A percentile compares a stretch with the other conserved stretches of the same genome.
phyloP scores from a whole-genome alignment of 2,329 filamentous ascomycete genomes.

The Scedosporium aurantiacum region DNA sequence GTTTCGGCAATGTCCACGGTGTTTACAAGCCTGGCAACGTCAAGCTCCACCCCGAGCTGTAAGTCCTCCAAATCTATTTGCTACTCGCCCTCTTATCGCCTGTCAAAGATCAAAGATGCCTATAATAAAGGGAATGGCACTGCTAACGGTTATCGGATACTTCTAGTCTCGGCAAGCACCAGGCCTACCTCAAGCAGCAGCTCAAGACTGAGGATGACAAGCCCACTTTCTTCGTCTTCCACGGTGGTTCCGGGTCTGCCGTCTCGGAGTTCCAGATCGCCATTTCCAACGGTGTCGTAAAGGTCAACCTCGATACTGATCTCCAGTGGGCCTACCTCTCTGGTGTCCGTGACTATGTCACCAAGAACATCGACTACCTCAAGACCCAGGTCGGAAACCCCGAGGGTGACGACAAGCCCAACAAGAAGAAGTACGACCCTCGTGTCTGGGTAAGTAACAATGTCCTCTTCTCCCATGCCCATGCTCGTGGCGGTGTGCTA shows the following conservation, averaged over 20 bases:
- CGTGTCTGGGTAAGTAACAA: slow-evolving; percentile 65
- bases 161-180: slow-evolving; percentile 72
- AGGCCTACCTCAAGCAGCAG: slow-evolving; percentile 79
- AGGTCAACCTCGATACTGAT: slow-evolving; percentile 99
- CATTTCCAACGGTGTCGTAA: slow-evolving; percentile 89
- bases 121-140: neutral
- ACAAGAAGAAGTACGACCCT: slow-evolving; percentile 82
- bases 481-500: neutral
- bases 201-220: slow-evolving; percentile 62
- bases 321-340: slow-evolving; percentile 89
- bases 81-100: neutral
- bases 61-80: neutral
- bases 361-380: slow-evolving; percentile 93
- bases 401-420: slow-evolving; percentile 92
- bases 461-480: neutral
- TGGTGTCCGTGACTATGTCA: slow-evolving; percentile 89
- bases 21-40: slow-evolving; percentile 56
- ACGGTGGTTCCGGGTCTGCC: slow-evolving; percentile 86
- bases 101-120: no score
- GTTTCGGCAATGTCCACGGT: slow-evolving; percentile 94
- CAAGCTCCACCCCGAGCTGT: slow-evolving; percentile 85
- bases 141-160: neutral
- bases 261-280: slow-evolving; percentile 86
- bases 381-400: slow-evolving; percentile 83
- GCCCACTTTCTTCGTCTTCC: slow-evolving; percentile 99